These are phyloP conservation scores for Phytopythium mirpurense DNA, from an alignment of 352 stramenopile genomes.

Conservation along the genomic window DNA sequence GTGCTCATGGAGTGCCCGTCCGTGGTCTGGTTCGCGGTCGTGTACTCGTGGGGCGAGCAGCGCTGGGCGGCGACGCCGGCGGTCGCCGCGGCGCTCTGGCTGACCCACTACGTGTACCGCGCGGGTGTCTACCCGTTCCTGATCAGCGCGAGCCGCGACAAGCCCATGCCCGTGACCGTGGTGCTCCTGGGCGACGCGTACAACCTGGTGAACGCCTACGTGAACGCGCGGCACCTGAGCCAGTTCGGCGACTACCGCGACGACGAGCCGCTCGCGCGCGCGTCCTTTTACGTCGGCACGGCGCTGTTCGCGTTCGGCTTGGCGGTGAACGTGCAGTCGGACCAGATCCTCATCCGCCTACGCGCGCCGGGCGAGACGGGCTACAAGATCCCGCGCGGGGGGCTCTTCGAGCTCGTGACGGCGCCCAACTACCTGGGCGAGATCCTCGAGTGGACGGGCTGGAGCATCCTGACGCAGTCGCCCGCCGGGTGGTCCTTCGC, in stretches of 20 bases:
- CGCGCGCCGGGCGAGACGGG: slow-evolving; percentile 46
- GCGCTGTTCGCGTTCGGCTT: slow-evolving; percentile 47
- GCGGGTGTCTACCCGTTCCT: slow-evolving; percentile 68
- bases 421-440: slow-evolving; percentile 76
- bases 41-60: slow-evolving; percentile 42
- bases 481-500: slow-evolving; percentile 40
- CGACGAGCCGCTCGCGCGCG: slow-evolving; percentile 24
- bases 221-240: slow-evolving; percentile 64
- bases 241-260: slow-evolving; percentile 48
- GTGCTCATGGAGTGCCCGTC: slow-evolving; percentile 70
- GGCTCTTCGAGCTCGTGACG: slow-evolving; percentile 67
- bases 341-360: slow-evolving; percentile 64
- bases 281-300: slow-evolving; percentile 50
- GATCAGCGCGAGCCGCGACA: slow-evolving; percentile 41
- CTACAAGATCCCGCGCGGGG: slow-evolving; percentile 55
- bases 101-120: slow-evolving; percentile 63
- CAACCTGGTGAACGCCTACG: slow-evolving; percentile 68
- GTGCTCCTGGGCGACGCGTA: slow-evolving; percentile 49
- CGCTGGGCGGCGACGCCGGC: slow-evolving; percentile 28
- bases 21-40: slow-evolving; percentile 47
- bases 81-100: slow-evolving; percentile 51
- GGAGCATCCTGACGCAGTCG: slow-evolving; percentile 52
- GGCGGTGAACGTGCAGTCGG: slow-evolving; percentile 59
- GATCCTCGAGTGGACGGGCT: slow-evolving; percentile 70
- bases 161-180: slow-evolving; percentile 59